Evolutionary conservation across 192 early-diverging fungal genomes (phyloP).

Genomic region (Backusella parvicylindrica): DNA sequence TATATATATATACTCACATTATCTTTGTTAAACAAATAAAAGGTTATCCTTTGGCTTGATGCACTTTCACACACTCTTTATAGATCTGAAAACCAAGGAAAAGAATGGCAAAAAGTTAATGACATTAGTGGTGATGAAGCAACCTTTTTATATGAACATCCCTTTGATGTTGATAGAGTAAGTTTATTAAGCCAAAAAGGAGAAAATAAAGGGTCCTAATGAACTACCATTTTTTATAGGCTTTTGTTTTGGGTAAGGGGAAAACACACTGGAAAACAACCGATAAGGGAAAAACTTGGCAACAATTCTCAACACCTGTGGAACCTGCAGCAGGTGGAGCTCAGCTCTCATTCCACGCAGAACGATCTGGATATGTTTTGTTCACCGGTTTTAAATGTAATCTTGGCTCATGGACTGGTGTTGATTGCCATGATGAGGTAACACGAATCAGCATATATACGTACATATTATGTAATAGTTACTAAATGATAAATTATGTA

Average conservation of each 20-base stretch:
- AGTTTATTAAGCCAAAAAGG: slow-evolving; percentile 24
- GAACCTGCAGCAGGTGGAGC: slow-evolving; percentile 29
- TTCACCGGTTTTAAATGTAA: slow-evolving; percentile 58
- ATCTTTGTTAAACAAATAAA: not conserved
- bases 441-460: slow-evolving; percentile 3
- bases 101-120: slow-evolving; percentile 49
- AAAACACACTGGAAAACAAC: slow-evolving; percentile 57
- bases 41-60: slow-evolving; percentile 55
- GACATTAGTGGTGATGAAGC: slow-evolving; percentile 46
- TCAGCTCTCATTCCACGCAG: slow-evolving; percentile 67
- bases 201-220: slow-evolving; percentile 42
- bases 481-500: not conserved
- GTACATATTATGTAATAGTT: not conserved
- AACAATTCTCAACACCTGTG: slow-evolving; percentile 42
- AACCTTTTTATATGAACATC: slow-evolving; percentile 54
- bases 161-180: slow-evolving; percentile 62
- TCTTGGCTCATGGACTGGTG: slow-evolving; percentile 34
- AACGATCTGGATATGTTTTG: slow-evolving; percentile 59
- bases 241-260: slow-evolving; percentile 48
- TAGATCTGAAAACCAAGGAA: slow-evolving; percentile 66
- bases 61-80: slow-evolving; percentile 42
- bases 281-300: slow-evolving; percentile 60
- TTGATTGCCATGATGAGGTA: slow-evolving; percentile 60
- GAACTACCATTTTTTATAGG: slow-evolving; percentile 32
- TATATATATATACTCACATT: not conserved